Conservation (phyloP, 2,329 filamentous ascomycete species). For the Lachnellula occidentalis region DNA sequence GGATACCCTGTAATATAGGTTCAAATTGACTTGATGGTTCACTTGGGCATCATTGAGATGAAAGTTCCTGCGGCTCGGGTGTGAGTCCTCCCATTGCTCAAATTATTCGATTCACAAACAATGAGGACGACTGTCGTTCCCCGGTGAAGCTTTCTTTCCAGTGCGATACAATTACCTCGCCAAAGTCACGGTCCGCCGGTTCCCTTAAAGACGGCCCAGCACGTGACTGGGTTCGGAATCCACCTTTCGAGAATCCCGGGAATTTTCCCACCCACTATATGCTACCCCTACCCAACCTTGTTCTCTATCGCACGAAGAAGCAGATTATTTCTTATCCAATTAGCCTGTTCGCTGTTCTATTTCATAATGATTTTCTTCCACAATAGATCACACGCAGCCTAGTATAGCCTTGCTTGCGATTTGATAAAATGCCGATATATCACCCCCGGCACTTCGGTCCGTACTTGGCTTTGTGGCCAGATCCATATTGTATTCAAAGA, state of each 20-base stretch:
- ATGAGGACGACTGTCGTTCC: too few species aligned
- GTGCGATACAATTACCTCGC: too few species aligned
- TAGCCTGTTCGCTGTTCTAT: conserved; percentile 1
- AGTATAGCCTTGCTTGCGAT: conserved; percentile 4
- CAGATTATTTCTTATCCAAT: neutral
- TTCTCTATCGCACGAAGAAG: neutral
- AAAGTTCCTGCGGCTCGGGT: too few species aligned
- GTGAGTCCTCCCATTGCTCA: too few species aligned
- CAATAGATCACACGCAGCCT: neutral
- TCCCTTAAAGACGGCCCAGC: neutral
- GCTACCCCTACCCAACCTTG: neutral
- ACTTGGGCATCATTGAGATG: too few species aligned
- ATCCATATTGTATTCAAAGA: neutral
- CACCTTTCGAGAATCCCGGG: conserved; percentile 1
- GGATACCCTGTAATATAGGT: neutral
- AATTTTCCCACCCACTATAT: neutral
- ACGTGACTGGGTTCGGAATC: conserved; percentile 1
- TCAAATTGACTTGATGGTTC: neutral
- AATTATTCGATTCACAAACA: too few species aligned
- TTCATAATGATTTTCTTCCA: neutral
- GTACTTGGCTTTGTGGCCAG: neutral
- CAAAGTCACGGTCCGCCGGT: too few species aligned
- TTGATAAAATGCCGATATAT: conserved; percentile 17
- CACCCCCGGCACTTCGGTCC: conserved; percentile 11
- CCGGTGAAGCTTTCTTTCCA: too few species aligned